phyloP scores from a whole-genome alignment of 768 basidiomycete genomes.

The Lactarius hengduanensis region DNA sequence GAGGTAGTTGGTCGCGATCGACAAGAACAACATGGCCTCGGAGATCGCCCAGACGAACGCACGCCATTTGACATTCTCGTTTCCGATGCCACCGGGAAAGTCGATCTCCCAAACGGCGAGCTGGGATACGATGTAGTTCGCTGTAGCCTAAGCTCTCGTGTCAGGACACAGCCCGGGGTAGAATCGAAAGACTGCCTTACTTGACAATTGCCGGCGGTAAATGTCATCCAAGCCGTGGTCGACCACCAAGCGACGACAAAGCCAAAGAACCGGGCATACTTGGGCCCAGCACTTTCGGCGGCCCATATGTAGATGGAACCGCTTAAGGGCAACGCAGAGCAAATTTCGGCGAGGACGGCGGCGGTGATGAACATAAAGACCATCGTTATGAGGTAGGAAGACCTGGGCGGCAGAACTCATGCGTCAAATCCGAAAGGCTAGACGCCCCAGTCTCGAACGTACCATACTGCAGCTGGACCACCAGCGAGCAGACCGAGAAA shows the following conservation, averaged over 20 bases:
- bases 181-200: conserved; percentile 39
- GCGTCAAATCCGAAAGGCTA: conserved; percentile 1
- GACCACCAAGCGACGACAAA: conserved; percentile 94
- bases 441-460: conserved; percentile 8
- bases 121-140: conserved; percentile 88
- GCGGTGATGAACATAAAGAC: conserved; percentile 89
- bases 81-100: conserved; percentile 76
- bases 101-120: conserved; percentile 74
- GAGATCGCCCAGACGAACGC: conserved; percentile 82
- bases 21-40: conserved; percentile 64
- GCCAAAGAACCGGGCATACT: conserved; percentile 82
- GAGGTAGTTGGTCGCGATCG: conserved; percentile 83
- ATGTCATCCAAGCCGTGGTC: conserved; percentile 96
- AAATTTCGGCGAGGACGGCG: conserved; percentile 83
- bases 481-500: conserved; percentile 83
- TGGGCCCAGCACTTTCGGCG: conserved; percentile 87
- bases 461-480: conserved; percentile 87
- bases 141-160: conserved; percentile 57
- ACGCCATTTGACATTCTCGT: conserved; percentile 79
- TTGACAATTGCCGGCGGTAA: conserved; percentile 84
- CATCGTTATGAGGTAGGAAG: conserved; percentile 77
- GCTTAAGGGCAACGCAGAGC: conserved; percentile 81
- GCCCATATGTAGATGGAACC: conserved; percentile 97
- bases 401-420: conserved; percentile 52
- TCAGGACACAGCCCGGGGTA: neutral